Conservation (phyloP, 495 filamentous ascomycete species). For the Neurospora sp. region DNA sequence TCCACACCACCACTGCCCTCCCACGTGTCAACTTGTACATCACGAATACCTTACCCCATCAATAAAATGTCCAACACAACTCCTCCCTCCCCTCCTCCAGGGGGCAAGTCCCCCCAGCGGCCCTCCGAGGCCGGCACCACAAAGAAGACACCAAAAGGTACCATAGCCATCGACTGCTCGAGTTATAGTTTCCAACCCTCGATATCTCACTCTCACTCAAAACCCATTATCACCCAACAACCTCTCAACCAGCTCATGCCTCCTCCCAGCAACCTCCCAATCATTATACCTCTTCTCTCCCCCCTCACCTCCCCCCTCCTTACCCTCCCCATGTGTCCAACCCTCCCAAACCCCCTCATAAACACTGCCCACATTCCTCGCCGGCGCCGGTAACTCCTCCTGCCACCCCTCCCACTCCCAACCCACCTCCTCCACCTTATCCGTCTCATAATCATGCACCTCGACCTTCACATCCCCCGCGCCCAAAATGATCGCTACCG, state of each 20-base stretch:
- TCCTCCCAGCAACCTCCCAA: constrained; percentile 33
- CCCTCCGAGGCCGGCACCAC: too few species aligned
- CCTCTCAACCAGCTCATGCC: constrained; percentile 29
- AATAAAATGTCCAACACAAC: too few species aligned
- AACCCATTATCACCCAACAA: constrained; percentile 2
- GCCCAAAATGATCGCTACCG: constrained; percentile 28
- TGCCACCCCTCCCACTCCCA: constrained; percentile 36
- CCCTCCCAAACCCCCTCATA: constrained; percentile 39
- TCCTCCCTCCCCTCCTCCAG: too few species aligned
- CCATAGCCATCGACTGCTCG: too few species aligned
- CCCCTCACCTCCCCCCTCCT: neutral
- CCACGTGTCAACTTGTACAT: too few species aligned
- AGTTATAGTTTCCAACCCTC: too few species aligned
- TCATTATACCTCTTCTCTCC: constrained; percentile 16
- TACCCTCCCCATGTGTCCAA: constrained; percentile 2
- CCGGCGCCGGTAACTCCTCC: constrained; percentile 22
- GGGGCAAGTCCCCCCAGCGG: too few species aligned
- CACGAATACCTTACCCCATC: too few species aligned
- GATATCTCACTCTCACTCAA: neutral
- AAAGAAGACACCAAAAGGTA: too few species aligned
- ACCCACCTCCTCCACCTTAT: constrained; percentile 31
- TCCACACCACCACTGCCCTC: too few species aligned
- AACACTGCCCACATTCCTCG: constrained; percentile 35
- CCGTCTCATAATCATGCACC: constrained; percentile 31
- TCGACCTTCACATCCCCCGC: constrained; percentile 26